phyloP scores from a whole-genome alignment of 306 rosid species.

The Crotalaria pallida region DNA sequence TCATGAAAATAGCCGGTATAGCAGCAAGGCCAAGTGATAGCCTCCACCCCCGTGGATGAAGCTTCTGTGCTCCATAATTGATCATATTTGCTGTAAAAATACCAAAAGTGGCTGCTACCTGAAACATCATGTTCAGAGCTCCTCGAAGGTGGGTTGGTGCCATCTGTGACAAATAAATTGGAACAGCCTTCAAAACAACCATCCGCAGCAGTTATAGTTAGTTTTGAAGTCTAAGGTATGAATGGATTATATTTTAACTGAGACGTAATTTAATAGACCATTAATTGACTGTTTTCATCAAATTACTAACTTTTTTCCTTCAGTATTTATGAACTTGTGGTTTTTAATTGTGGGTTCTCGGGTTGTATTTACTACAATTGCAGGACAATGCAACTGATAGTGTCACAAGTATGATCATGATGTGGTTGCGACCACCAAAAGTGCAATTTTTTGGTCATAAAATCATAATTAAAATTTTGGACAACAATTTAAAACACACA shows the following conservation, averaged over 20 bases:
- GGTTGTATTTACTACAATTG: too few species aligned
- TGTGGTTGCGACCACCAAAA: neutral
- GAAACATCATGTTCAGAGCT: slow-evolving; percentile 92
- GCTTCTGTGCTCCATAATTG: slow-evolving; percentile 73
- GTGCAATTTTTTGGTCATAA: neutral
- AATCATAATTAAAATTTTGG: neutral
- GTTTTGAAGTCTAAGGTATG: slow-evolving; percentile 12
- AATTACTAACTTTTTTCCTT: slow-evolving; percentile 3
- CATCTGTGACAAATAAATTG: slow-evolving; percentile 87
- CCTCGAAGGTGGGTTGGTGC: slow-evolving; percentile 95
- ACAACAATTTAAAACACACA: neutral
- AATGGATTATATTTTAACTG: slow-evolving; percentile 11
- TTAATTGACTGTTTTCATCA: slow-evolving; percentile 5
- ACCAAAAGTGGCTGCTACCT: slow-evolving; percentile 82
- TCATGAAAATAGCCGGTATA: slow-evolving; percentile 66
- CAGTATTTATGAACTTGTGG: neutral
- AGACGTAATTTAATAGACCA: neutral
- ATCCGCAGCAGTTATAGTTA: slow-evolving; percentile 14
- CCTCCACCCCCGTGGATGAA: slow-evolving; percentile 92
- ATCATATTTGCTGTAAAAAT: slow-evolving; percentile 88
- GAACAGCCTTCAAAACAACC: slow-evolving; percentile 66
- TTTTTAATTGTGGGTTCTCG: too few species aligned
- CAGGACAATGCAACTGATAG: too few species aligned
- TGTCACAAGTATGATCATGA: neutral
- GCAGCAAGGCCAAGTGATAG: slow-evolving; percentile 84